phyloP scores from a whole-genome alignment of 1,284 basidiomycete genomes.

The Ceratobasidium theobromae region DNA sequence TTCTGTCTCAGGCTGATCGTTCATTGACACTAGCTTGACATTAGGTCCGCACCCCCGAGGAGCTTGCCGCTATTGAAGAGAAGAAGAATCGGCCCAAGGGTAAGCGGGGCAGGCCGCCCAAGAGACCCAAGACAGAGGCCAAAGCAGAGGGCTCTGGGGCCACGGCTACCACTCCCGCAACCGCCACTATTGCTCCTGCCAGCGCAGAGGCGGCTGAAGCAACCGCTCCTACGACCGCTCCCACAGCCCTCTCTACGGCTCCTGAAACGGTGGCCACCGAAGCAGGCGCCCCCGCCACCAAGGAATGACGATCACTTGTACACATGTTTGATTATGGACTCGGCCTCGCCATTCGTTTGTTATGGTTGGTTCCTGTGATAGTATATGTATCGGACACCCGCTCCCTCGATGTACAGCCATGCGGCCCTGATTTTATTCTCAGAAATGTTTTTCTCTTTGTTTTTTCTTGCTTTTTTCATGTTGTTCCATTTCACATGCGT shows the following conservation, averaged over 20 bases:
- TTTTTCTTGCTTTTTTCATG: conserved; percentile 14
- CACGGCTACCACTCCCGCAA: not conserved
- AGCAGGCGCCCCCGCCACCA: conserved; percentile 15
- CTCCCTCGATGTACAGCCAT: conserved; percentile 17
- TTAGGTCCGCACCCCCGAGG: conserved; percentile 34
- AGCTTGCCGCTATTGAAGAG: conserved; percentile 31
- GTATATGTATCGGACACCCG: conserved; percentile 29
- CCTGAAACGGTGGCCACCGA: conserved; percentile 1
- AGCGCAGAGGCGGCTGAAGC: not conserved
- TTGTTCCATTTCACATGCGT: conserved; percentile 28
- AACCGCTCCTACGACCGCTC: not conserved
- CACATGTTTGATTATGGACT: not conserved
- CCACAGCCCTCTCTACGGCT: not conserved
- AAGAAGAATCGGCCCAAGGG: conserved; percentile 32
- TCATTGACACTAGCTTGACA: not conserved
- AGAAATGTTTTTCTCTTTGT: conserved; percentile 20
- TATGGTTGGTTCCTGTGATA: conserved; percentile 17
- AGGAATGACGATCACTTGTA: conserved; percentile 20
- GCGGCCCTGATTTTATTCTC: not conserved
- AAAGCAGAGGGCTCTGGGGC: conserved; percentile 1
- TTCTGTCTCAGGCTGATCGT: not conserved
- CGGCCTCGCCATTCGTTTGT: conserved; percentile 13
- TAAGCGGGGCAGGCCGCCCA: conserved; percentile 31
- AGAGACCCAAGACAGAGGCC: conserved; percentile 4
- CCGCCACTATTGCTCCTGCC: not conserved